Evolutionary conservation across 2,329 filamentous ascomycete genomes (phyloP), one percentile per base, ranked within the genome.

Genomic region (Paecilomyces dactylethromorphus): DNA sequence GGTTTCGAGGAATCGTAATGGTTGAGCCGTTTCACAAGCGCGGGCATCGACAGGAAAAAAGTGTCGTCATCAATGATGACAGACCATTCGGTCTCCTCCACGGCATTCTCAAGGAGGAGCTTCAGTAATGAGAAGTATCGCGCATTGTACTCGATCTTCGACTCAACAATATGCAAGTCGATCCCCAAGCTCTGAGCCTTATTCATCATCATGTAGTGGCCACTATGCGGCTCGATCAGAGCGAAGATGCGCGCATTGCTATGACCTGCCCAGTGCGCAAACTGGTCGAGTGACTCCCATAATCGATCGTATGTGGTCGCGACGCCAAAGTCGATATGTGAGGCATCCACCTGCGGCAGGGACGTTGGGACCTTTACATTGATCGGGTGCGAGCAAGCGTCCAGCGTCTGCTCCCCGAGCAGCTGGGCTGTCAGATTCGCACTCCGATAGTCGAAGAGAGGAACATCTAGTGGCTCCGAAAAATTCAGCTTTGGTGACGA

Each of bases 21-120:
- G 33, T 65, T 66, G 1, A 87, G 76, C 5, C 78, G 74, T n/a
- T 78, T 68, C 22, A 79, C 74, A 15, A 87, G 72, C 0, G 76
- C 75, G 56, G 79, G 69, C 52, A 87, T 77, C 1, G 81, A 83
- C 1, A 81, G 79, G 68, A 86, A 86, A 69, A 87, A 87, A 1
- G 84, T 87, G 64, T 87, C 84, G 65, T 87, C 84, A 65, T 87
- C 84, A 39, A 87, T 78, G 54, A 87, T 74, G 53, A 78, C 80
- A 13, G 80, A 77, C 84, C 84, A 87, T 32, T 75, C 72, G 0
- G 82, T 84, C 13, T 75, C 65, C 0, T 77, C 69, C 10, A 72
- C 76, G 32, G 74, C 68, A 55, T 78, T 72, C 24, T 75, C 67
- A 24, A 82, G 70, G 60, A 86, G 76, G 39, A 81, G 75, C 29